These are phyloP conservation scores for Dendrocalamus latiflorus DNA, from an alignment of 202 grass and related monocot genomes.

Conservation along the genomic window DNA sequence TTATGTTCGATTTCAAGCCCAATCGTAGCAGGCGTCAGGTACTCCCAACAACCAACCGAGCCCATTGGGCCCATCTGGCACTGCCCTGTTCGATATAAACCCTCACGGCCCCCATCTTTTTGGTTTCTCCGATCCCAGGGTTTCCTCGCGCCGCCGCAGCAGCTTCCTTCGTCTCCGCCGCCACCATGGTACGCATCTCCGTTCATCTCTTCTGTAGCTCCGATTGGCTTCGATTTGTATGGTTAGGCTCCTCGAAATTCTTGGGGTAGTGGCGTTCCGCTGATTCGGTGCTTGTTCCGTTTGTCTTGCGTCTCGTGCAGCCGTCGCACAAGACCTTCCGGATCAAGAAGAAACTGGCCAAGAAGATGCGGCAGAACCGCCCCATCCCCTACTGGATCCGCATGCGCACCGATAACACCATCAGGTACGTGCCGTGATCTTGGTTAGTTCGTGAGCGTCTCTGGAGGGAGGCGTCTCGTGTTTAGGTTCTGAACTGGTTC, in stretches of 20 bases:
- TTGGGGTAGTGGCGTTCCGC: fast-evolving
- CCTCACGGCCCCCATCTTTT: not conserved
- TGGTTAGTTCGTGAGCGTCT: not conserved
- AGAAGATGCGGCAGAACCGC: constrained; percentile 95
- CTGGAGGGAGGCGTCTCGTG: not conserved
- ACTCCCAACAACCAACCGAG: not conserved
- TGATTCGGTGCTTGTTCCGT: not conserved
- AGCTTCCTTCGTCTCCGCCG: not conserved
- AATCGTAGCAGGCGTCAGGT: not conserved
- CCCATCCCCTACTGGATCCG: constrained; percentile 98
- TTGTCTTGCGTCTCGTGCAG: constrained; percentile 17
- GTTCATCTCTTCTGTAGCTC: not conserved
- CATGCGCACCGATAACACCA: constrained; percentile 96
- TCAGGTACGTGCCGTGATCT: constrained; percentile 46
- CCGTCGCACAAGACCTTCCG: constrained; percentile 99
- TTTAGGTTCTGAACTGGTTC: constrained; percentile 49
- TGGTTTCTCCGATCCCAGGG: constrained; percentile 32
- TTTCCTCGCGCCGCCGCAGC: constrained; percentile 27
- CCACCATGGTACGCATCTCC: constrained; percentile 44
- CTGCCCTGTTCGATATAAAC: not conserved
- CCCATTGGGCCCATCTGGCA: not conserved
- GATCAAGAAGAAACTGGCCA: too few relatives aligned
- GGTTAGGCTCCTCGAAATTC: not conserved
- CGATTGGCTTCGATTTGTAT: not conserved
- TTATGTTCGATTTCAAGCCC: not conserved